phyloP scores from a whole-genome alignment of 1,139 yeast genomes.

The Scheffersomyces parashehatae region DNA sequence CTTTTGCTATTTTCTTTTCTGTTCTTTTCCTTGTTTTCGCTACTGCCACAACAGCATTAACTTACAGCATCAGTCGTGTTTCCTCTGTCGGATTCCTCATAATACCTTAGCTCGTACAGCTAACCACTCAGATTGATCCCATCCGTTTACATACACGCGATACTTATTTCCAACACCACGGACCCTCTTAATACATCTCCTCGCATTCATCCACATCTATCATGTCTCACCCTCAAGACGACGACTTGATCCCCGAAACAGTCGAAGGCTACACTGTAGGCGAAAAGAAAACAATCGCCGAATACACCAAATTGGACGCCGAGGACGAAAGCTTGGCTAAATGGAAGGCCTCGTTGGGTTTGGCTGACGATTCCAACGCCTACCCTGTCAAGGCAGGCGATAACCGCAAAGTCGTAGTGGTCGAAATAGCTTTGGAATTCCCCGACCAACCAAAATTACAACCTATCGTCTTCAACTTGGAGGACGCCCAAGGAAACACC shows the following conservation, averaged over 20 bases:
- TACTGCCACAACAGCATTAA: no score
- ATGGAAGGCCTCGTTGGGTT: constrained; percentile 91
- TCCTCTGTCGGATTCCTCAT: no score
- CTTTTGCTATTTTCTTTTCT: no score
- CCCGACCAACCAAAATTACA: constrained; percentile 56
- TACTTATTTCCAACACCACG: no score
- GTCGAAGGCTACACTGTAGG: constrained; percentile 74
- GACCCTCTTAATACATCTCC: background rate
- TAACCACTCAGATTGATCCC: no score
- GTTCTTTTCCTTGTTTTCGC: no score
- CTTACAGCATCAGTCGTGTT: no score
- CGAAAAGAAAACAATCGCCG: constrained; percentile 83
- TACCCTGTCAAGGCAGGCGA: constrained; percentile 73
- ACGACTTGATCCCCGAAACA: constrained; percentile 64
- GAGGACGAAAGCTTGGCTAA: constrained; percentile 88
- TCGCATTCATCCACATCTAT: background rate
- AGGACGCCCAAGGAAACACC: constrained; percentile 53
- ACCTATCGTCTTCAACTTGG: constrained; percentile 67
- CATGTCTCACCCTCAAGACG: constrained; percentile 33
- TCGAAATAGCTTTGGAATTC: constrained; percentile 71
- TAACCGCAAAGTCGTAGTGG: constrained; percentile 72
- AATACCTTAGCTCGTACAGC: no score
- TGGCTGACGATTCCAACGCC: constrained; percentile 53
- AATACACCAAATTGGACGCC: constrained; percentile 81
- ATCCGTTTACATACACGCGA: no score